A percentile compares a stretch with the other conserved stretches of the same genome.
These are phyloP conservation scores for Sordaria brevicollis DNA, from an alignment of 495 filamentous ascomycete species.

Conservation along the genomic window DNA sequence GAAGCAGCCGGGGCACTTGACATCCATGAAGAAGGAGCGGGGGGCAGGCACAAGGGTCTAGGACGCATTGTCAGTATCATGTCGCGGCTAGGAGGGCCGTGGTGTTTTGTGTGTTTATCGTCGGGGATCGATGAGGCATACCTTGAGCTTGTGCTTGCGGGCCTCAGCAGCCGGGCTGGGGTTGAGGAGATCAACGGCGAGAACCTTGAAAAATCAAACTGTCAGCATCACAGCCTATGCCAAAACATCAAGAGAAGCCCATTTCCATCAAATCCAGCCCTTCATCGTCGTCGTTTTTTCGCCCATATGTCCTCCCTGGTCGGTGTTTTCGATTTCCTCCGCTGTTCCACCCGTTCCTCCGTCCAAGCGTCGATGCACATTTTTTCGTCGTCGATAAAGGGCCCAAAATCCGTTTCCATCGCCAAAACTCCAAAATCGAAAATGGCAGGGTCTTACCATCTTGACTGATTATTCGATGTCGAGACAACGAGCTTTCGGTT, in stretches of 20 bases:
- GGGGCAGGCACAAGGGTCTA: conserved; percentile 90
- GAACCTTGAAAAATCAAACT: conserved; percentile 56
- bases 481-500: conserved; percentile 36
- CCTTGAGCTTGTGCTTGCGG: conserved; percentile 99
- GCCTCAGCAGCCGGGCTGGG: conserved; percentile 90
- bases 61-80: conserved; percentile 14
- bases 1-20: conserved; percentile 99
- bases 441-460: conserved; percentile 41
- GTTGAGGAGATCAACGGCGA: conserved; percentile 99
- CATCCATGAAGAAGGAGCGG: conserved; percentile 99
- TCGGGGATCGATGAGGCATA: conserved; percentile 34
- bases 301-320: background rate
- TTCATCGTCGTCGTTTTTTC: background rate
- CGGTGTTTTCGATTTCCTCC: background rate
- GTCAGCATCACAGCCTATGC: conserved; percentile 24
- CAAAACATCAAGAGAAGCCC: background rate
- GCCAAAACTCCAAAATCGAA: conserved; percentile 11
- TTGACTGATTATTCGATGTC: conserved; percentile 38
- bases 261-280: background rate
- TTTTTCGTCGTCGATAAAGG: background rate
- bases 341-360: background rate
- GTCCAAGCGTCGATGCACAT: background rate
- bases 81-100: background rate
- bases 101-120: background rate
- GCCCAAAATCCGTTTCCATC: background rate